These are phyloP conservation scores for Clonostachys byssicola DNA, from an alignment of 2,329 filamentous ascomycete genomes.

Conservation along the genomic window DNA sequence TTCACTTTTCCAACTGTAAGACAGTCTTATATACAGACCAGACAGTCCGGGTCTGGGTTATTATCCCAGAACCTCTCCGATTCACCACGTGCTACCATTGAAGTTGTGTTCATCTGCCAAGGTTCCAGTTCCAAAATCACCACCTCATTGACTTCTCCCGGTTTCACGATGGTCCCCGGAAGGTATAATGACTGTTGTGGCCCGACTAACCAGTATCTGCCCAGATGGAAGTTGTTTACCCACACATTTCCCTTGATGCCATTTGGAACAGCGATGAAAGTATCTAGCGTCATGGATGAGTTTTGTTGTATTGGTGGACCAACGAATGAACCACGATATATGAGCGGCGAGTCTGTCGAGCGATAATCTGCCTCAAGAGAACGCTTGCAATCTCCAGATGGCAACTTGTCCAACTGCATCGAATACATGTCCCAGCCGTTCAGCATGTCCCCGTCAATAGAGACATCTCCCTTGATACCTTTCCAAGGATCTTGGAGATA, in stretches of 20 bases:
- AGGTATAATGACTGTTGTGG: constrained; percentile 43
- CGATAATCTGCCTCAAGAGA: too few species aligned
- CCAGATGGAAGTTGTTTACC: constrained; percentile 23
- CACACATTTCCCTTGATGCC: too few species aligned
- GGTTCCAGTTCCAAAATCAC: constrained; percentile 39
- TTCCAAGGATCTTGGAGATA: constrained; percentile 28
- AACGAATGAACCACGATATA: too few species aligned
- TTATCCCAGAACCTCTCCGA: constrained; percentile 7
- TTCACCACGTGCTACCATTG: constrained; percentile 3
- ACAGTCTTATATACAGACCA: neutral
- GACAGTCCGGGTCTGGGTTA: constrained; percentile 3
- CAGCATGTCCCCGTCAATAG: constrained; percentile 29
- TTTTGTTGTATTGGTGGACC: too few species aligned
- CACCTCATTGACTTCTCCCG: constrained; percentile 27
- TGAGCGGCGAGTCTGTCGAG: too few species aligned
- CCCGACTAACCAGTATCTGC: constrained; percentile 40
- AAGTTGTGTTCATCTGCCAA: neutral
- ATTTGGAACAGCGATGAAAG: too few species aligned
- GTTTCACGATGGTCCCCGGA: constrained; percentile 30
- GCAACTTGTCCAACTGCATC: too few species aligned
- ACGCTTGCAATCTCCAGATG: too few species aligned
- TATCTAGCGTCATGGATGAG: too few species aligned
- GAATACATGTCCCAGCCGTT: too few species aligned
- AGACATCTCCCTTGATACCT: constrained; percentile 38
- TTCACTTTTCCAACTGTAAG: too few species aligned